phyloP scores from a whole-genome alignment of 2,329 filamentous ascomycete species.

The Talaromyces sp. region DNA sequence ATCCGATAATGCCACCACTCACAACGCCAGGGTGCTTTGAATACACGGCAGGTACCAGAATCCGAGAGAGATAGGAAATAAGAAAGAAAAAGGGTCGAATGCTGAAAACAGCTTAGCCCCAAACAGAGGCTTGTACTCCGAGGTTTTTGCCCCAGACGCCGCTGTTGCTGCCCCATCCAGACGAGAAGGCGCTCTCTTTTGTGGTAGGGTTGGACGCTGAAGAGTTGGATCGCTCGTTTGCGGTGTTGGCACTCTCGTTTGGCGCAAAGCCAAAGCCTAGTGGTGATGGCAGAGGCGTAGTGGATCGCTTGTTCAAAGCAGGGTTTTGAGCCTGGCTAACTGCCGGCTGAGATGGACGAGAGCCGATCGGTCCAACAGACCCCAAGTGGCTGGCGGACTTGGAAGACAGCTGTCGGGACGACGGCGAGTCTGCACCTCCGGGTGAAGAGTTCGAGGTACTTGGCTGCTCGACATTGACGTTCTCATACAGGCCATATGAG shows the following conservation, averaged over 20 bases:
- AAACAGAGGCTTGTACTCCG: slow-evolving; percentile 87
- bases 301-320: slow-evolving; percentile 73
- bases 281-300: slow-evolving; percentile 87
- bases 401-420: slow-evolving; percentile 61
- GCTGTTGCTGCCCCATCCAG: slow-evolving; percentile 75
- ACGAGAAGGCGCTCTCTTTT: slow-evolving; percentile 44
- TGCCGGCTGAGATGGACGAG: slow-evolving; percentile 67
- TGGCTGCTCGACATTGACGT: slow-evolving; percentile 57
- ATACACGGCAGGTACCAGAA: slow-evolving; percentile 12
- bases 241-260: slow-evolving; percentile 41
- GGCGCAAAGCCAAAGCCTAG: slow-evolving; percentile 68
- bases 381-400: slow-evolving; percentile 52
- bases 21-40: slow-evolving; percentile 20
- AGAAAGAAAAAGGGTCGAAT: slow-evolving; percentile 17
- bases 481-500: slow-evolving; percentile 59
- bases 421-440: slow-evolving; percentile 67
- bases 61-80: slow-evolving; percentile 15
- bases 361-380: slow-evolving; percentile 88
- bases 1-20: slow-evolving; percentile 16
- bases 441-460: slow-evolving; percentile 84
- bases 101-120: slow-evolving; percentile 61
- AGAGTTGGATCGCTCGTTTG: slow-evolving; percentile 55
- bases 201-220: slow-evolving; percentile 57
- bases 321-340: slow-evolving; percentile 51
- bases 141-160: slow-evolving; percentile 85